Conservation (phyloP, 768 basidiomycete genomes). For the Tricholoma matsutake region DNA sequence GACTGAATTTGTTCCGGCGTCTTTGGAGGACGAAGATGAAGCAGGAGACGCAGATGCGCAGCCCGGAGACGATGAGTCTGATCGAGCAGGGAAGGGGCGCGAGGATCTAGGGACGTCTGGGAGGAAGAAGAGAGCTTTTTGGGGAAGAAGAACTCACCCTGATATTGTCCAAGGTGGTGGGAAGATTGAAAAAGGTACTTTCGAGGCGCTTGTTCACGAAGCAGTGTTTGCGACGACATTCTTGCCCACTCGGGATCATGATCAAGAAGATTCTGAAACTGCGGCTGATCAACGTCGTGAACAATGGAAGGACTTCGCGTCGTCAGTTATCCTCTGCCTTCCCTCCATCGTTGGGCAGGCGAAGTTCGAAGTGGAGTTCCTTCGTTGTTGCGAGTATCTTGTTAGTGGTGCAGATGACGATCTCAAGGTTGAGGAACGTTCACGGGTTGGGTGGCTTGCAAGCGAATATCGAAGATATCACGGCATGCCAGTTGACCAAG, state of each 20-base stretch:
- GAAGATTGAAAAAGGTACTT: slow-evolving; percentile 59
- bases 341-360: slow-evolving; percentile 52
- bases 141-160: slow-evolving; percentile 76
- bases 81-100: slow-evolving; percentile 29
- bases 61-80: slow-evolving; percentile 16
- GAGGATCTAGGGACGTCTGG: slow-evolving; percentile 22
- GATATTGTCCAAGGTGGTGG: slow-evolving; percentile 48
- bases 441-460: slow-evolving; percentile 61
- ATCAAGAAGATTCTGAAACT: slow-evolving; percentile 11
- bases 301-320: slow-evolving; percentile 63
- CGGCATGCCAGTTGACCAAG: slow-evolving; percentile 46
- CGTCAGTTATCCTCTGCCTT: slow-evolving; percentile 56
- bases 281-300: slow-evolving; percentile 14
- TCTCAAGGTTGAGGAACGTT: slow-evolving; percentile 36
- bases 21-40: slow-evolving; percentile 47
- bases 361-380: slow-evolving; percentile 69
- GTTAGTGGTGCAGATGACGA: slow-evolving; percentile 51
- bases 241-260: slow-evolving; percentile 14
- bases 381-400: slow-evolving; percentile 62
- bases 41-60: slow-evolving; percentile 15
- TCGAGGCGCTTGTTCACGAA: slow-evolving; percentile 82
- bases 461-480: slow-evolving; percentile 62
- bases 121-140: slow-evolving; percentile 67
- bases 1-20: slow-evolving; percentile 52
- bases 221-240: slow-evolving; percentile 76